Evolutionary conservation across 2,329 filamentous ascomycete species (phyloP), one percentile per base, ranked within the genome.

Genomic region (Exserohilum turcica): DNA sequence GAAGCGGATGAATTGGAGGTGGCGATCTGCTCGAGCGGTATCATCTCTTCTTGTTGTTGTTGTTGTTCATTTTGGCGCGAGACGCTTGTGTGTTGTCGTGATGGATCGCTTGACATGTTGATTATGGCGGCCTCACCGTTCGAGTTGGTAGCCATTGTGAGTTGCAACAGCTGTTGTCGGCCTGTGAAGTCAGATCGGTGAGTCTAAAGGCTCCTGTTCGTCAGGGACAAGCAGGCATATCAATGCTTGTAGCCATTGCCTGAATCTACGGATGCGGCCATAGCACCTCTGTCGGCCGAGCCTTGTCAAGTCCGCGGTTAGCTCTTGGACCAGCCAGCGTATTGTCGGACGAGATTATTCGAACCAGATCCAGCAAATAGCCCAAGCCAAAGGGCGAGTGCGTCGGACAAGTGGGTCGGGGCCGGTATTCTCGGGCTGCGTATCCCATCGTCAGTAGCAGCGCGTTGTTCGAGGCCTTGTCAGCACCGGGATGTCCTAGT

Each of bases 1-100:
- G 63, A 66, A 21, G 50, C 43, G n/a, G 57, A 61, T 1, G 63
- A 66, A 43, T 43, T 57, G 3, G 40, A 48, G 18, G 63, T 59
- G 10, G 40, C 39, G 5, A 48, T 32, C 28, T 56, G 55, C 28
- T 61, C 60, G 6, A 61, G 29, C 2, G 50, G 44, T 6, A 48
- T 46, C 4, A 54, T 57, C 40, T 63, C 63, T n/a, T 57, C 55
- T 29, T 48, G n/a, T n/a, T n/a, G n/a, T n/a, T n/a, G n/a, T n/a
- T n/a, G n/a, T n/a, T n/a, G n/a, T n/a, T n/a, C n/a, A n/a, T n/a
- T 2, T 8, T 36, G 15, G 2, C 42, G 52, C 9, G 51, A 40
- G 37, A 50, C 50, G 18, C 43, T 36, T 3, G 36, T 40, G 21
- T 49, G 42, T 38, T 35, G 45, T 18, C 24, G 38, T 37, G 38